Evolutionary conservation across 1,139 yeast genomes (phyloP), one percentile per base, ranked within the genome.

Genomic region (Blastobotrys apis): DNA sequence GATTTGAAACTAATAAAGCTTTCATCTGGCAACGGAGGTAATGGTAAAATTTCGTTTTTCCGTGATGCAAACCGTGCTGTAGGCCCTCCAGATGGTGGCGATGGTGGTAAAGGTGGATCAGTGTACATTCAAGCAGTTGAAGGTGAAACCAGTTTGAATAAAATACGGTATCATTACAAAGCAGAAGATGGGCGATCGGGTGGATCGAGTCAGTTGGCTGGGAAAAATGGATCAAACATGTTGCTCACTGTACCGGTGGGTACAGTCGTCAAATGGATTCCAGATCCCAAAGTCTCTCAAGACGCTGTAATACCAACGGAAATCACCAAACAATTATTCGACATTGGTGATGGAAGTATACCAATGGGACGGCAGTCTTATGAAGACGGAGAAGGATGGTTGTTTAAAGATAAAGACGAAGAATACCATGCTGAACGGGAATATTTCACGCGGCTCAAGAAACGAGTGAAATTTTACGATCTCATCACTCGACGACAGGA

Each of bases 1-100:
- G 95, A 87, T 61, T 64, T 85, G n/a, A 73, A 79, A 53, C 73
- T 87, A 13, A 72, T 88, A 4, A 74, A 77, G 45, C 69, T 85
- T n/a, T 66, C 67, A 9, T 80, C 94, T 36, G 98, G 98, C 0
- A 71, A 69, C 39, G 98, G 98, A 23, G 98, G 98, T 1, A 74
- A 81, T 60, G 98, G 98, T 5, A 74, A 79, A 39, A 83, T 87
- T 0, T 83, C 97, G 0, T 92, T 92, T 62, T 76, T 83, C 52
- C 69, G 95, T 50, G 97, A 87, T 56, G 86, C 95, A 1, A 85
- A 88, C 42, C 69, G 86, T 35, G 74, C 95, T 0, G 73, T 75
- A 16, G 98, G 98, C 0, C 97, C 98, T 0, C 95, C 98, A 0
- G 95, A 90, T 63, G 98, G 98, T 20, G 98, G 98, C 13, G 97